Percentiles rank a stretch among this genome's conserved stretches.
phyloP scores from a whole-genome alignment of 345 rosid genomes.

The Linum tenue region DNA sequence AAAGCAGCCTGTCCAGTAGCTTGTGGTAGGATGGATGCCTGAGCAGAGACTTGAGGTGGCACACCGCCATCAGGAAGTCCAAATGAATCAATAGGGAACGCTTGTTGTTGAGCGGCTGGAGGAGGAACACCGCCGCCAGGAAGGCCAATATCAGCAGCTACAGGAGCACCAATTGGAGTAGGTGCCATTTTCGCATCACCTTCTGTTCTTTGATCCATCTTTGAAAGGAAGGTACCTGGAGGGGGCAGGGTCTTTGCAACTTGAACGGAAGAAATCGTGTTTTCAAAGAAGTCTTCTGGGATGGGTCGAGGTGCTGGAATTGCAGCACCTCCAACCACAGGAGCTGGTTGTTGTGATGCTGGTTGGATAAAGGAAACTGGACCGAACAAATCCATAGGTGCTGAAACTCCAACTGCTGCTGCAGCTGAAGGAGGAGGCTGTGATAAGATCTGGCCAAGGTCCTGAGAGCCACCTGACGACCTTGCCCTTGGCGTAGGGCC shows the following conservation, averaged over 20 bases:
- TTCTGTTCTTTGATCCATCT: constrained; percentile 46
- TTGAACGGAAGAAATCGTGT: constrained; percentile 81
- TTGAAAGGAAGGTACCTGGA: constrained; percentile 77
- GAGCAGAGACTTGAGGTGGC: constrained; percentile 57
- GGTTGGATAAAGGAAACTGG: constrained; percentile 43
- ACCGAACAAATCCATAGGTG: constrained; percentile 62
- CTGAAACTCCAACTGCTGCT: constrained; percentile 39
- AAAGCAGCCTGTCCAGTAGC: constrained; percentile 32
- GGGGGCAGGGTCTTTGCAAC: constrained; percentile 79
- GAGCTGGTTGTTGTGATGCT: constrained; percentile 47
- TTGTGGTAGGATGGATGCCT: constrained; percentile 27
- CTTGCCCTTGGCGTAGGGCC: constrained; percentile 60
- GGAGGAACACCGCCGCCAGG: constrained; percentile 75
- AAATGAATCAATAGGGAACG: constrained; percentile 37
- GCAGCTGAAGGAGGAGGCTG: constrained; percentile 37
- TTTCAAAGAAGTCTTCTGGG: constrained; percentile 92
- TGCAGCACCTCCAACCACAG: constrained; percentile 34
- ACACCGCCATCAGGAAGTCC: constrained; percentile 88
- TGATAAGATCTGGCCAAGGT: constrained; percentile 42
- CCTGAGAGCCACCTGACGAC: constrained; percentile 58
- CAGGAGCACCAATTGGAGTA: constrained; percentile 33
- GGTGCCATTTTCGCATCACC: constrained; percentile 24
- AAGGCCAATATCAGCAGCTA: constrained; percentile 45
- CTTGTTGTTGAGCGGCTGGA: constrained; percentile 45
- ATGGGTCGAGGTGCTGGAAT: constrained; percentile 49